phyloP scores from a whole-genome alignment of 768 basidiomycete species.

The Cystoderma amianthinum region DNA sequence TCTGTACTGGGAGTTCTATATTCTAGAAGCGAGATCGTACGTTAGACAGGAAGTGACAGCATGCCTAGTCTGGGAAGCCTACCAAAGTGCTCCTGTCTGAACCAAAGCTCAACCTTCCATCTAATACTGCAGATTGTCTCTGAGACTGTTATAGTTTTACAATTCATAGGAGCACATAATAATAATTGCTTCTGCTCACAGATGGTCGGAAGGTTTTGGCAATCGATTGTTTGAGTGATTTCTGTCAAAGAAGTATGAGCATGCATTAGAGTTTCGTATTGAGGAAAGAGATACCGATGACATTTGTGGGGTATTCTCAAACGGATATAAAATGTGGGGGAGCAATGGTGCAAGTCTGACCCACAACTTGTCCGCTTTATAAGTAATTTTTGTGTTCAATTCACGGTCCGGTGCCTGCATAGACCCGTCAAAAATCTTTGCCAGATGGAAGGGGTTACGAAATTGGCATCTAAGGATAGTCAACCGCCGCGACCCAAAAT shows the following conservation, averaged over 20 bases:
- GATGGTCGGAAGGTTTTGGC: neutral
- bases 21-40: conserved; percentile 7
- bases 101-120: conserved; percentile 17
- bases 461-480: neutral
- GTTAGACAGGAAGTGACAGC: neutral
- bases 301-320: too few species aligned
- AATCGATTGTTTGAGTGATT: neutral
- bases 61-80: conserved; percentile 1
- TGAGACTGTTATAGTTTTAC: neutral
- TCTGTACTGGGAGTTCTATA: conserved; percentile 8
- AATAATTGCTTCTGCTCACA: neutral
- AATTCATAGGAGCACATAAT: neutral
- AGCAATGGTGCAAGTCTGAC: too few species aligned
- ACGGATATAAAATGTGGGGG: too few species aligned
- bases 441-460: neutral
- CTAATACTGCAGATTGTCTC: conserved; percentile 11
- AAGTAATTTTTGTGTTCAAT: neutral
- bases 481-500: neutral
- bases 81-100: conserved; percentile 17
- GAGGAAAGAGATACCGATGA: too few species aligned
- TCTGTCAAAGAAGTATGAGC: neutral
- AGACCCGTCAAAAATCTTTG: neutral
- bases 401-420: neutral
- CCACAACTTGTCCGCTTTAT: too few species aligned
- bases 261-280: neutral